Percentiles rank a stretch among this genome's conserved stretches.
phyloP scores from a whole-genome alignment of 2,329 filamentous ascomycete species.

The Blastomyces silverae region DNA sequence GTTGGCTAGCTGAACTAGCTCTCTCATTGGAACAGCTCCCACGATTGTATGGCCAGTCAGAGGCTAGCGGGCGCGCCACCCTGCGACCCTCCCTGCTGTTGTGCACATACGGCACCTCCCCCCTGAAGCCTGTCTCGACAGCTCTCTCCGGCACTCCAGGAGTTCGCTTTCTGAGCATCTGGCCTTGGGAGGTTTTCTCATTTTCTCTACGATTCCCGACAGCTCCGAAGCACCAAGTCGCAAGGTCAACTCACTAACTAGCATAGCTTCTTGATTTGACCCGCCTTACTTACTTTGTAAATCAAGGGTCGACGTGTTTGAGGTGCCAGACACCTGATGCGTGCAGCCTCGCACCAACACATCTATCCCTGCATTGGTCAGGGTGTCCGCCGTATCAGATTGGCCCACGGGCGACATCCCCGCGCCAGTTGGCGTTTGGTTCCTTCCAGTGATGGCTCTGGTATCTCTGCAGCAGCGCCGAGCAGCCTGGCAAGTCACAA shows the following conservation, averaged over 20 bases:
- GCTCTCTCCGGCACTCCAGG: not conserved
- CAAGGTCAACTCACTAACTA: not conserved
- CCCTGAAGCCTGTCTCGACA: not conserved
- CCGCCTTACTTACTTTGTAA: not conserved
- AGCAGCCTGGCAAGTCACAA: constrained; percentile 14
- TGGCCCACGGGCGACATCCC: constrained; percentile 8
- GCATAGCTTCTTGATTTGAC: not conserved
- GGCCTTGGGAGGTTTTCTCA: not conserved
- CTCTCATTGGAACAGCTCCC: not conserved
- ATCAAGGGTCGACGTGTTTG: not conserved
- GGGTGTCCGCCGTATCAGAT: constrained; percentile 11
- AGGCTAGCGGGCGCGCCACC: constrained; percentile 5
- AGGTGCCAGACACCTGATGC: not conserved
- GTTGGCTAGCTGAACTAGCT: constrained; percentile 1
- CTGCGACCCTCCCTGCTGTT: not conserved
- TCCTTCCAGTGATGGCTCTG: constrained; percentile 5
- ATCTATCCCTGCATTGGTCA: constrained; percentile 11
- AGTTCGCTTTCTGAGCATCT: not conserved
- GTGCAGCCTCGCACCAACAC: not conserved
- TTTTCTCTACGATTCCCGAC: not conserved
- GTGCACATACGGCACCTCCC: not conserved
- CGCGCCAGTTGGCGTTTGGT: constrained; percentile 10
- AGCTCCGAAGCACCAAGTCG: not conserved
- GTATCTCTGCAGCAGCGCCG: constrained; percentile 21
- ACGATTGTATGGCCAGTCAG: not conserved